A percentile compares a stretch with the other conserved stretches of the same genome.
Evolutionary conservation across 768 basidiomycete species (phyloP).

Genomic region (Naganishia vaughanmartiniae): DNA sequence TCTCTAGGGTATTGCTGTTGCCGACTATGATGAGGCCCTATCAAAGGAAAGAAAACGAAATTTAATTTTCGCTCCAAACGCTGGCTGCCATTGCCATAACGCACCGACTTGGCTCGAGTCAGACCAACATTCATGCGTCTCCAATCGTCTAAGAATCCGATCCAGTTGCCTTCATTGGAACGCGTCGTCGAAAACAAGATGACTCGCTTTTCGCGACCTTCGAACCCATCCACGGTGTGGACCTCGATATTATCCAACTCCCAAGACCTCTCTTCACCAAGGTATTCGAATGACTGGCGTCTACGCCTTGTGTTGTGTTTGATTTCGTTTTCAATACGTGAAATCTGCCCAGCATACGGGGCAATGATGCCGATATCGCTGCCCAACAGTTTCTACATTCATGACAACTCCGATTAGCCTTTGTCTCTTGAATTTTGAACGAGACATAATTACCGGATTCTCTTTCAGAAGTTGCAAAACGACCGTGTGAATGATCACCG

Average conservation of each 20-base stretch:
- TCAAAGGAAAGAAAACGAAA: background rate
- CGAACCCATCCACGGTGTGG: conserved; percentile 91
- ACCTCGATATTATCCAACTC: conserved; percentile 72
- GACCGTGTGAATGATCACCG: conserved; percentile 70
- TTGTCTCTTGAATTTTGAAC: background rate
- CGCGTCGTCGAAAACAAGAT: conserved; percentile 89
- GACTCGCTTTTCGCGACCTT: conserved; percentile 88
- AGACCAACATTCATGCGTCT: conserved; percentile 85
- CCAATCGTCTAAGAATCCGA: conserved; percentile 85
- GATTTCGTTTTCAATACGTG: conserved; percentile 67
- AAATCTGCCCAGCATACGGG: conserved; percentile 84
- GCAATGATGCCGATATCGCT: conserved; percentile 86
- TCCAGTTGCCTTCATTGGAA: conserved; percentile 70
- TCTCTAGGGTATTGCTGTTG: conserved; percentile 37
- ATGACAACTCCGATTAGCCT: background rate
- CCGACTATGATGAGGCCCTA: conserved; percentile 46
- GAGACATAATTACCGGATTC: conserved; percentile 64
- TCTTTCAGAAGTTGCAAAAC: conserved; percentile 75
- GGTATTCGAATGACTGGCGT: conserved; percentile 60
- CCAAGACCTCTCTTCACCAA: conserved; percentile 67
- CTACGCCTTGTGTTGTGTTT: conserved; percentile 60
- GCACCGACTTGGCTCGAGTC: conserved; percentile 72
- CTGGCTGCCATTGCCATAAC: conserved; percentile 17
- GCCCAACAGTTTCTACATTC: conserved; percentile 60
- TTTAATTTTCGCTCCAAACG: conserved; percentile 8